Conservation (phyloP, 345 rosid genomes). For the Bretschneidera sinensis region DNA sequence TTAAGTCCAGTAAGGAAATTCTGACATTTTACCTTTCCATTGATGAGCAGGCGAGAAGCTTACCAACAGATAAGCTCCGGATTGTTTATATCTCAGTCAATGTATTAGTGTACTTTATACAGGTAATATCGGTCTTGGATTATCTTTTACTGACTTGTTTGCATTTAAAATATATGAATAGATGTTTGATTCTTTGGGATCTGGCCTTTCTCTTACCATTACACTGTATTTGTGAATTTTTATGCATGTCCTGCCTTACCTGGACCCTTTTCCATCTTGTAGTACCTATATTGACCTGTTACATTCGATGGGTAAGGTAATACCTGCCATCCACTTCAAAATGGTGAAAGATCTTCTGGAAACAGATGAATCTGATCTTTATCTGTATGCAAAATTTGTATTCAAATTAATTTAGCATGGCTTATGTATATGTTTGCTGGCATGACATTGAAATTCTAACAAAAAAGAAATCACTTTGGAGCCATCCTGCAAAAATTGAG, state of each 20-base stretch:
- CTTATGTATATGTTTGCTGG: neutral
- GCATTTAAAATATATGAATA: too few species aligned
- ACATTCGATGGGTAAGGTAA: neutral
- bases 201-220: too few species aligned
- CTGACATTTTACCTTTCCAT: conserved; percentile 18
- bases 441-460: neutral
- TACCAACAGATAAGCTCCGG: conserved; percentile 89
- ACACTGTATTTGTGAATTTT: too few species aligned
- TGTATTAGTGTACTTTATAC: conserved; percentile 58
- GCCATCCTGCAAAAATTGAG: too few species aligned
- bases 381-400: neutral
- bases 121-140: conserved; percentile 40
- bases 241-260: neutral
- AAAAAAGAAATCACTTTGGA: too few species aligned
- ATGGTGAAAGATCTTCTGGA: neutral
- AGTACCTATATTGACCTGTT: neutral
- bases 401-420: too few species aligned
- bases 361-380: neutral
- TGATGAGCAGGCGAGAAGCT: conserved; percentile 79
- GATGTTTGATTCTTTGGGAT: too few species aligned
- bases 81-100: conserved; percentile 57
- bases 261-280: neutral
- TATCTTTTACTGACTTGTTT: neutral
- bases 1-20: conserved; percentile 7
- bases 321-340: neutral